These are phyloP conservation scores for Emmonsia crescens DNA, from an alignment of 2,329 filamentous ascomycete genomes.

Conservation along the genomic window DNA sequence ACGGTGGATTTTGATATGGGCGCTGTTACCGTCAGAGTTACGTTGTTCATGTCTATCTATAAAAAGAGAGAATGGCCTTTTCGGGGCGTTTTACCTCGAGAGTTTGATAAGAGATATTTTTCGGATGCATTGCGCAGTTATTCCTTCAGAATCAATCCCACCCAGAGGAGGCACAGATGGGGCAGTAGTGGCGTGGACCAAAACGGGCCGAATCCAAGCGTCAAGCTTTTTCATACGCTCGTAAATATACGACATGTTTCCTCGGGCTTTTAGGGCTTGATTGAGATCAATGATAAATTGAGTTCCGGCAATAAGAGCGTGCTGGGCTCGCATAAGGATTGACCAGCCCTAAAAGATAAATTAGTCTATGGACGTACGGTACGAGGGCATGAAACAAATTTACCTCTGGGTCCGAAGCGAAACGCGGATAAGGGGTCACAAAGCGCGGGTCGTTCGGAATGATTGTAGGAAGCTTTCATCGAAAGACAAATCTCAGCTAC, in stretches of 20 bases:
- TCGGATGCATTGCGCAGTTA: slow-evolving; percentile 30
- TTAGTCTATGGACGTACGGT: background rate
- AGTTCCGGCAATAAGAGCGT: slow-evolving; percentile 32
- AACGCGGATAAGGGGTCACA: slow-evolving; percentile 31
- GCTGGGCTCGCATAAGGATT: slow-evolving; percentile 33
- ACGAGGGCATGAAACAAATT: slow-evolving; percentile 6
- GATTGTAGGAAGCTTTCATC: slow-evolving; percentile 30
- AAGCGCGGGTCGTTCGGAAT: slow-evolving; percentile 35
- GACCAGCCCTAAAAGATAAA: slow-evolving; percentile 28
- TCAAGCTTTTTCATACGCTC: slow-evolving; percentile 35
- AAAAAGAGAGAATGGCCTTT: slow-evolving; percentile 5
- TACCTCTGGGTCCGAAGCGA: slow-evolving; percentile 33
- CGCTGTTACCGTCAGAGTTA: slow-evolving; percentile 19
- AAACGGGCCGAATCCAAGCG: slow-evolving; percentile 27
- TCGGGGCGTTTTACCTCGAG: slow-evolving; percentile 24
- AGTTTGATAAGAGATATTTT: slow-evolving; percentile 35
- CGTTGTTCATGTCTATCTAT: background rate
- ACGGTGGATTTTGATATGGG: slow-evolving; percentile 37
- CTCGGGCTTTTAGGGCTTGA: slow-evolving; percentile 26
- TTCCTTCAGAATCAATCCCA: slow-evolving; percentile 23
- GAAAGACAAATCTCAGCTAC: slow-evolving; percentile 7
- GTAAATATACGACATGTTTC: slow-evolving; percentile 28
- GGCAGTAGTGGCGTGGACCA: slow-evolving; percentile 24
- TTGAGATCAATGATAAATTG: slow-evolving; percentile 33
- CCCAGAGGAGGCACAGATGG: slow-evolving; percentile 17